Conservation (phyloP, 257 asterid genomes). For the Primulina huaijiensis region DNA sequence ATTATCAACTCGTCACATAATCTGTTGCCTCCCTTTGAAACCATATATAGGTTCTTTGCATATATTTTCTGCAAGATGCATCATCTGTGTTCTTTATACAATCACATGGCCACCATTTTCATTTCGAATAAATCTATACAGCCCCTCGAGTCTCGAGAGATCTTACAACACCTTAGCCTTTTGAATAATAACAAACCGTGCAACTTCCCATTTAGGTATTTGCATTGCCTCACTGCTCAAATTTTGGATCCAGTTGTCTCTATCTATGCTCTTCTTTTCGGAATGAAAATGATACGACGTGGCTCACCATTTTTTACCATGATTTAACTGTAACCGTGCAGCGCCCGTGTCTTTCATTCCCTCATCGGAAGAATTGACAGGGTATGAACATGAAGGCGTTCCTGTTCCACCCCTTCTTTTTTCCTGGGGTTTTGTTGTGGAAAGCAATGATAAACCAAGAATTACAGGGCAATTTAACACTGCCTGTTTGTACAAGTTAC, state of each 20-base stretch:
- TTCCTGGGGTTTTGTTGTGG: conserved; percentile 49
- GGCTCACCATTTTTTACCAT: conserved; percentile 40
- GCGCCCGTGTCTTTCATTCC: conserved; percentile 32
- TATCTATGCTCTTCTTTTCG: conserved; percentile 43
- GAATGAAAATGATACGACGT: conserved; percentile 34
- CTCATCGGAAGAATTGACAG: conserved; percentile 31
- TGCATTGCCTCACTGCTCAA: conserved; percentile 26
- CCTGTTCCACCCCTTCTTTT: conserved; percentile 43
- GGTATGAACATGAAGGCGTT: conserved; percentile 43
- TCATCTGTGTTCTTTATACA: conserved; percentile 49
- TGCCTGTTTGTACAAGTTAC: conserved; percentile 40
- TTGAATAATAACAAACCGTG: conserved; percentile 33
- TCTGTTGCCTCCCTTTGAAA: conserved; percentile 27
- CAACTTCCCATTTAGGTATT: conserved; percentile 25
- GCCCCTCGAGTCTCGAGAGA: conserved; percentile 23
- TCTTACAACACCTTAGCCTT: conserved; percentile 30
- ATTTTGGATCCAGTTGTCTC: conserved; percentile 52
- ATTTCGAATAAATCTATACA: conserved; percentile 44
- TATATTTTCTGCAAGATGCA: conserved; percentile 34
- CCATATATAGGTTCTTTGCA: conserved; percentile 35
- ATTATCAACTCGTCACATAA: conserved; percentile 17
- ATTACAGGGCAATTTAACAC: conserved; percentile 37
- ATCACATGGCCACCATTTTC: conserved; percentile 38
- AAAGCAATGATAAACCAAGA: conserved; percentile 36
- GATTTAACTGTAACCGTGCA: conserved; percentile 30